Evolutionary conservation across 2,329 filamentous ascomycete species (phyloP), one percentile per base, ranked within the genome.

Genomic region (Xylaria multiplex): DNA sequence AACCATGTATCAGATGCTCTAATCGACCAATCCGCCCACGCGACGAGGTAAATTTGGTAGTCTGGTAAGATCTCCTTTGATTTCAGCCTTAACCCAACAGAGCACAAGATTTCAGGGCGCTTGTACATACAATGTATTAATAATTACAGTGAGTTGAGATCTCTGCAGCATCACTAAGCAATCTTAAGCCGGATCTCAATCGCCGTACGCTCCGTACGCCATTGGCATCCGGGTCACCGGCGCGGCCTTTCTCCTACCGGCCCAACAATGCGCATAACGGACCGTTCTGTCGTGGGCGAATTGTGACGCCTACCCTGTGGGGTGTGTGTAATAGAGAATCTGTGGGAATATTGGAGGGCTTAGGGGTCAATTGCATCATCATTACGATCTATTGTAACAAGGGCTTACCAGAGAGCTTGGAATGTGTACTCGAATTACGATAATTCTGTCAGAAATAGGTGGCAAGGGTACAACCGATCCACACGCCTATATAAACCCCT

Each of bases 1-100:
- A 58, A 58, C 46, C 35, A 58, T 46, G 35, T 32, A 42, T 58
- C 35, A 58, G 37, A 58, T 42, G 40, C 54, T 45, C 35, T n/a
- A 32, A 46, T 43, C 35, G 35, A 58, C 54, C 54, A 49, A 24
- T 49, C 46, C 22, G 22, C 46, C 46, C 46, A 49, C 46, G 22
- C 46, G 46, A 30, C 46, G 19, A 49, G 19, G 46, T 49, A 49
- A 49, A 27, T 49, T 30, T 49, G 22, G 46, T 27, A 27, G 46
- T 49, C 46, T 11, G 8, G 16, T 22, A 30, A 13, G 46, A 49
- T 49, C 22, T 49, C 46, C 22, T 22, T 49, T 49, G 22, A 30
- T 27, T 49, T 49, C 19, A 16, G 22, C 46, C 24, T 49, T 49
- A 49, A 49, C 46, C 22, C 9, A 49, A 49, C 46, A 27, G 22